These are phyloP conservation scores for Diddensiella santjacobensis DNA, from an alignment of 805 yeast species.

Conservation along the genomic window DNA sequence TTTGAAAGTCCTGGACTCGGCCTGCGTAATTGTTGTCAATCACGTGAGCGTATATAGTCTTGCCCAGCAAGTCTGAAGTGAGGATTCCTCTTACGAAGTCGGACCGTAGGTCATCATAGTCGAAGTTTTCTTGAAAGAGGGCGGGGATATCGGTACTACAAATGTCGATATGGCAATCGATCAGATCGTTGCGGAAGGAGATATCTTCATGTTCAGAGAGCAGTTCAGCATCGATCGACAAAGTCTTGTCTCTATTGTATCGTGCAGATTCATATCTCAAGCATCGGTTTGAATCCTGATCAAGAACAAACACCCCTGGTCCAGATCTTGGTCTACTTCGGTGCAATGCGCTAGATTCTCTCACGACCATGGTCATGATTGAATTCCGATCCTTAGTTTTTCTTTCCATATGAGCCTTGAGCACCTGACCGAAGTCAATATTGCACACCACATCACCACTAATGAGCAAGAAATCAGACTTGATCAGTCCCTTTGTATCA, in stretches of 20 bases:
- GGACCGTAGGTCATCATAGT: slow-evolving; percentile 77
- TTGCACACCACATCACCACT: slow-evolving; percentile 97
- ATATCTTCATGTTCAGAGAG: slow-evolving; percentile 60
- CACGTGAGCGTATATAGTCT: slow-evolving; percentile 84
- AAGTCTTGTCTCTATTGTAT: slow-evolving; percentile 40
- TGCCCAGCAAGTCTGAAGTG: slow-evolving; percentile 83
- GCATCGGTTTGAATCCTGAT: slow-evolving; percentile 69
- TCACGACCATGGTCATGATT: slow-evolving; percentile 88
- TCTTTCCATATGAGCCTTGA: slow-evolving; percentile 69
- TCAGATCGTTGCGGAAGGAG: slow-evolving; percentile 81
- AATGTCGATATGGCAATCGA: slow-evolving; percentile 94
- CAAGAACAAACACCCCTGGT: slow-evolving; percentile 81
- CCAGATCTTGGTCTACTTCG: slow-evolving; percentile 77
- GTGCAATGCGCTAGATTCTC: slow-evolving; percentile 80
- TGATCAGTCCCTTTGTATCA: slow-evolving; percentile 83
- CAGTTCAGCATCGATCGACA: slow-evolving; percentile 78
- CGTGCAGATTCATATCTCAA: slow-evolving; percentile 80
- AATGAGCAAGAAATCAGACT: slow-evolving; percentile 84
- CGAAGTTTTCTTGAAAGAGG: slow-evolving; percentile 93
- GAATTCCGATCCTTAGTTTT: slow-evolving; percentile 79
- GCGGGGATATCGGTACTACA: slow-evolving; percentile 94
- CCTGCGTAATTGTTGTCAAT: slow-evolving; percentile 82
- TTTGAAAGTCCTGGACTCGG: slow-evolving; percentile 91
- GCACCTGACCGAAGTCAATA: slow-evolving; percentile 68
- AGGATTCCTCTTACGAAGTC: slow-evolving; percentile 91